Evolutionary conservation across 106 monocot genomes (phyloP), one percentile per base, ranked within the genome.

Genomic region (Apostasia ramifera): DNA sequence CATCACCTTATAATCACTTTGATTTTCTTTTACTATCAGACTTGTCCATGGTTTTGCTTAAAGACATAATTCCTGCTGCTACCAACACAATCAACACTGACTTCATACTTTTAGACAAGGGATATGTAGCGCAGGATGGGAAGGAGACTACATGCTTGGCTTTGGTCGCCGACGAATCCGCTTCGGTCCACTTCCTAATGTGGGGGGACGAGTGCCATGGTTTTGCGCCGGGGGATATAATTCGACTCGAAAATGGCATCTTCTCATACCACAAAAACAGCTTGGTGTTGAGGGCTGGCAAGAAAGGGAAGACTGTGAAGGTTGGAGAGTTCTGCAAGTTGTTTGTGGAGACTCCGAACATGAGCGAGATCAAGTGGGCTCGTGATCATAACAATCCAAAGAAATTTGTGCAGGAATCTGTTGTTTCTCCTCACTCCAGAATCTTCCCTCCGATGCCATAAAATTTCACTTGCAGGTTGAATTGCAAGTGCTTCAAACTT

Each of bases 321-420:
- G 75, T 87, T 4, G 89, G 97, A 5, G 89, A 92, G 67, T 98
- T 98, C 69, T 81, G 84, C 26, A 92, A 92, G 97, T 5, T 76
- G 7, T 92, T 98, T 70, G 97, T 89, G 2, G 97, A 97, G 83
- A 71, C 80, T 2, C 97, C 92, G 13, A 92, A 97, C 66, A 87
- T 97, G 86, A 97, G 92, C 5, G 92, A 92, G 78, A 75, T 87
- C 53, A 70, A 61, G 13, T 93, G 85, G 81, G 62, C 2, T 2
- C 71, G 67, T 38, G 83, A 86, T 63, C 79, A 79, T 26, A 66
- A 44, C 40, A 79, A 89, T 55, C 71, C 88, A 0, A 86, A 77
- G 76, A 78, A 70, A 53, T 73, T 91, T 57, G 60, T 82, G 41
- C 74, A 74, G 66, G 79, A 84, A 56, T 60, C 56, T 1, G 67